Conservation (phyloP, 768 basidiomycete species). For the Boletus sensibilis region DNA sequence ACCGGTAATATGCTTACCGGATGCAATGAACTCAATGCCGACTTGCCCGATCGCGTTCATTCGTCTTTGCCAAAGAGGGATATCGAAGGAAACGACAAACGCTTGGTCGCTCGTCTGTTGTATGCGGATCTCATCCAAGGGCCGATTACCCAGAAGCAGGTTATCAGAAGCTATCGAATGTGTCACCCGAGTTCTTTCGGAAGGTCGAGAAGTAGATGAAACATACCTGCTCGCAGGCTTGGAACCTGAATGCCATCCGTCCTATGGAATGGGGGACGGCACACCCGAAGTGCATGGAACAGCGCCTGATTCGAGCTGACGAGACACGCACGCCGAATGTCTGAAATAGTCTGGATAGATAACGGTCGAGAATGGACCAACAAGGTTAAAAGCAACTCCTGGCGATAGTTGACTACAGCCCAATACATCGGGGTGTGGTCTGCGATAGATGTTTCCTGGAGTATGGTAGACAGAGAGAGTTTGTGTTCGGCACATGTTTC, state of each 20-base stretch:
- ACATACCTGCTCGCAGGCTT: constrained; percentile 16
- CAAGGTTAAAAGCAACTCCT: constrained; percentile 47
- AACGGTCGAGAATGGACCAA: constrained; percentile 50
- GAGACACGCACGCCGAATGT: constrained; percentile 68
- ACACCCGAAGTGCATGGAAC: constrained; percentile 28
- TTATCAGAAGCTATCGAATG: constrained; percentile 40
- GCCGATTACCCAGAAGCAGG: constrained; percentile 37
- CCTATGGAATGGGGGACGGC: constrained; percentile 22
- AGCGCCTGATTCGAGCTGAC: constrained; percentile 26
- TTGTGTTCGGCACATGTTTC: constrained; percentile 54
- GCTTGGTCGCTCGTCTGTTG: constrained; percentile 46
- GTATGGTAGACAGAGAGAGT: constrained; percentile 37
- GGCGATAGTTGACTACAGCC: constrained; percentile 36
- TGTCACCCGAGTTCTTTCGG: not conserved
- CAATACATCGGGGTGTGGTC: constrained; percentile 33
- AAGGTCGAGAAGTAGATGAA: constrained; percentile 14
- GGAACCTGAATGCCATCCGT: constrained; percentile 21
- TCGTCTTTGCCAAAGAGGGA: constrained; percentile 63
- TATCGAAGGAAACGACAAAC: constrained; percentile 51
- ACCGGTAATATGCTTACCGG: constrained; percentile 4
- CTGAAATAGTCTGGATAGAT: constrained; percentile 45
- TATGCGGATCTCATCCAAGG: constrained; percentile 53
- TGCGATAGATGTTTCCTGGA: constrained; percentile 25
- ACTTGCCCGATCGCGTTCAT: constrained; percentile 62
- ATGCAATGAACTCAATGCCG: constrained; percentile 66